Percentiles rank a stretch among this genome's conserved stretches.
Conservation (phyloP, 208 protist genomes). For the Leishmania tropica region DNA sequence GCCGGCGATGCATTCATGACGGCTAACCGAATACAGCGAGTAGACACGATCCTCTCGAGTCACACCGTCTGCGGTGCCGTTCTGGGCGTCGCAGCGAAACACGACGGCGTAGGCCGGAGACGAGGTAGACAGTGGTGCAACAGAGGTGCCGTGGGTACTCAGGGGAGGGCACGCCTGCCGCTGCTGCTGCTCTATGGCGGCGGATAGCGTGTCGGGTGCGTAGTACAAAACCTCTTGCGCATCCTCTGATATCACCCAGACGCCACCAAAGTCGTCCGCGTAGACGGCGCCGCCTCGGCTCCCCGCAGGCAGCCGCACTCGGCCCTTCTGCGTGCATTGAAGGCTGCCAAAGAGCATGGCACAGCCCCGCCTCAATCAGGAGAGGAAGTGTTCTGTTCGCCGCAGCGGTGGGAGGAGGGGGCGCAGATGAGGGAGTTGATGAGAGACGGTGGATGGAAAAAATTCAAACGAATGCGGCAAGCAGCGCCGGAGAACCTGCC, state of each 20-base stretch:
- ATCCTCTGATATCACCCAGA: slow-evolving; percentile 18
- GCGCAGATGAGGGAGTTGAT: neutral
- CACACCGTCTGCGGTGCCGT: neutral
- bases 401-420: too few relatives aligned
- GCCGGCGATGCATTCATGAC: neutral
- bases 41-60: slow-evolving; percentile 4
- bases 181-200: slow-evolving; percentile 2
- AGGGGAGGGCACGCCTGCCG: neutral
- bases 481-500: neutral
- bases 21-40: slow-evolving; percentile 11
- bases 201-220: slow-evolving; percentile 5
- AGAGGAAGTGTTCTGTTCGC: neutral
- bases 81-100: neutral
- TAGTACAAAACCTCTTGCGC: slow-evolving; percentile 18
- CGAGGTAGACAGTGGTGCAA: neutral
- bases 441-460: neutral
- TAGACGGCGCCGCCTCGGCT: slow-evolving; percentile 7
- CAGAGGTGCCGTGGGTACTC: neutral
- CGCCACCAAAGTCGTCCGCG: slow-evolving; percentile 28
- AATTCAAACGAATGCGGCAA: neutral
- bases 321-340: slow-evolving; percentile 20
- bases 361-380: neutral
- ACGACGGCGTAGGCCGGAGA: neutral
- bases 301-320: slow-evolving; percentile 5
- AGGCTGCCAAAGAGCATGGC: slow-evolving; percentile 11